A percentile compares a stretch with the other conserved stretches of the same genome.
phyloP scores from a whole-genome alignment of 371 early-diverging fungal genomes.

The Apophysomyces elegans region DNA sequence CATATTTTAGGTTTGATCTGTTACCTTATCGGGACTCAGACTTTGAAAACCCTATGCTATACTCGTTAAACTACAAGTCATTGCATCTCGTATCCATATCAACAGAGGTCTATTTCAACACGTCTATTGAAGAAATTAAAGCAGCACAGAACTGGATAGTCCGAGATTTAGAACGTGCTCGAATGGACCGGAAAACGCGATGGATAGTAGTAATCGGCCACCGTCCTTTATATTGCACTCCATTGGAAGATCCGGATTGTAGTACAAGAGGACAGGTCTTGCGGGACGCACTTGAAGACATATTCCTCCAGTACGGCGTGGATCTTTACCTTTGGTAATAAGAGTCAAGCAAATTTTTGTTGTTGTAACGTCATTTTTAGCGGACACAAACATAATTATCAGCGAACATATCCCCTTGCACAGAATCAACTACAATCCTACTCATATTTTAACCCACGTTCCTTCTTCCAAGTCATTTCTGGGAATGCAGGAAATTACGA shows the following conservation, averaged over 20 bases:
- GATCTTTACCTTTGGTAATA: slow-evolving; percentile 26
- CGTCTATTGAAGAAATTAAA: slow-evolving; percentile 21
- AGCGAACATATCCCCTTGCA: slow-evolving; percentile 31
- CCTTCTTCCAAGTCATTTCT: slow-evolving; percentile 33
- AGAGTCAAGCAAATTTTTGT: neutral
- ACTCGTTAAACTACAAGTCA: slow-evolving; percentile 30
- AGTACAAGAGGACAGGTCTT: slow-evolving; percentile 16
- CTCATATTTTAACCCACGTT: slow-evolving; percentile 29
- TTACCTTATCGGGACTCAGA: slow-evolving; percentile 24
- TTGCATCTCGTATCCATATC: slow-evolving; percentile 26
- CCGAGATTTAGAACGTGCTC: slow-evolving; percentile 27
- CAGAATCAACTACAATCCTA: slow-evolving; percentile 13
- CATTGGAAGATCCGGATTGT: slow-evolving; percentile 12
- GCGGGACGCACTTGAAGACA: slow-evolving; percentile 21
- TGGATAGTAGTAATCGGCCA: slow-evolving; percentile 39
- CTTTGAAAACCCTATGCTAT: slow-evolving; percentile 23
- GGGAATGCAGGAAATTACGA: slow-evolving; percentile 38
- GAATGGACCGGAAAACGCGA: slow-evolving; percentile 1
- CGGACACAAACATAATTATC: slow-evolving; percentile 38
- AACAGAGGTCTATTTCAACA: slow-evolving; percentile 28
- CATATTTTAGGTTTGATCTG: slow-evolving; percentile 19
- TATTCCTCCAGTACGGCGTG: slow-evolving; percentile 21
- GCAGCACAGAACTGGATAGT: slow-evolving; percentile 33
- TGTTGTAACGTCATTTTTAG: slow-evolving; percentile 3
- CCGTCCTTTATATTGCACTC: slow-evolving; percentile 29